Base-by-base conservation (phyloP, 1,284 basidiomycete genomes). In the Cryptococcus sp. region DNA sequence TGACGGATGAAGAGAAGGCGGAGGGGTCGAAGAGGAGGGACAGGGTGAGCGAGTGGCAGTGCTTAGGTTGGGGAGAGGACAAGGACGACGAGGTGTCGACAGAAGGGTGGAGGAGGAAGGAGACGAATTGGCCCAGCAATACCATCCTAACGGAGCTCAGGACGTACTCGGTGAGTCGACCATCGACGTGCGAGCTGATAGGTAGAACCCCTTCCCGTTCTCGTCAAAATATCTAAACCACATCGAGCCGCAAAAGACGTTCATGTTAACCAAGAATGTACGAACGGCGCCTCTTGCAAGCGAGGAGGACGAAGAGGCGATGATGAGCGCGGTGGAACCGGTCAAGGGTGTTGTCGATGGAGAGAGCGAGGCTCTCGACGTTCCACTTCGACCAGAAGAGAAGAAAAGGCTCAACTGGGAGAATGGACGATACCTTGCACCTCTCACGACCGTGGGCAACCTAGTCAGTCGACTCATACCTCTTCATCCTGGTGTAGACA, bases 401-500 rank as follows among this genome's bases (percentile, higher is more conserved):
- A 97, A 97, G 77, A 87, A 83, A 65, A 76, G 88, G 24, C 72
- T 98, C 21, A 74, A 88, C 60, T 97, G 92, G 90, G 75, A 78
- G 10, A 87, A 86, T 10, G 88, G 90, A 69, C 86, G 88, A 2
- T 98, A 97, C 73, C 81, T 95, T 1, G 93, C 93, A 0, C 93
- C 94, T 0, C 75, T 98, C 10, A 97, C 94, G 0, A 98, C 93
- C 0, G 91, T 94, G 24, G 93, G 94, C 24, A 97, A 97, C 63
- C 71, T 97, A 62, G 88, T 88, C 68, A 42, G 82, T 73, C 23
- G 32, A 23, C 4, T 21, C 12, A 33, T 48, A 23, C 35, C 18
- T 22, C n/a, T 25, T 6, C 28, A 40, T n/a, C 19, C 39, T 38
- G 19, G n/a, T n/a, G n/a, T n/a, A n/a, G n/a, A n/a, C n/a, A n/a